These are phyloP conservation scores for Crinitomyces ghanaensis DNA, from an alignment of 805 yeast species.

Conservation along the genomic window DNA sequence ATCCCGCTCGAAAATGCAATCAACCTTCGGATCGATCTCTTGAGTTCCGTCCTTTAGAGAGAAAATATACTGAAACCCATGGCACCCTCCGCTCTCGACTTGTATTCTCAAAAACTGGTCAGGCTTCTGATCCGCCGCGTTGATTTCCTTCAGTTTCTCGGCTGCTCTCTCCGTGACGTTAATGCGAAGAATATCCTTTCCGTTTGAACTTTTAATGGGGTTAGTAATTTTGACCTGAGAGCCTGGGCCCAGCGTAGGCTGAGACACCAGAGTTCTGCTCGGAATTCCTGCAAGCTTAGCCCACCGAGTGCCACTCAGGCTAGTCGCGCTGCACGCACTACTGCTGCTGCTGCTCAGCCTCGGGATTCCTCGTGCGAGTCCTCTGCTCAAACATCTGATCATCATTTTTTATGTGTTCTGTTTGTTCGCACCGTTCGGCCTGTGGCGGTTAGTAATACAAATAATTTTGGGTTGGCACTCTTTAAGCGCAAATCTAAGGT, in stretches of 20 bases:
- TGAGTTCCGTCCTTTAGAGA: slow-evolving; percentile 37
- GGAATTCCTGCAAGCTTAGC: too few species aligned
- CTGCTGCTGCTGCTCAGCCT: too few species aligned
- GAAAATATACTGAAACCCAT: slow-evolving; percentile 87
- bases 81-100: slow-evolving; percentile 97
- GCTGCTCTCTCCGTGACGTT: slow-evolving; percentile 31
- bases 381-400: too few species aligned
- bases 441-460: too few species aligned
- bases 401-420: too few species aligned
- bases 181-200: slow-evolving; percentile 27
- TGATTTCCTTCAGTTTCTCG: slow-evolving; percentile 40
- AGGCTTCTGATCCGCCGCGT: slow-evolving; percentile 42
- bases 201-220: slow-evolving; percentile 24
- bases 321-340: too few species aligned
- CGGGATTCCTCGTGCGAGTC: too few species aligned
- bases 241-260: slow-evolving; percentile 15
- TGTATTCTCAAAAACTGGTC: slow-evolving; percentile 55
- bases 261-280: slow-evolving; percentile 3
- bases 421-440: too few species aligned
- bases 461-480: too few species aligned
- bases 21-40: slow-evolving; percentile 24
- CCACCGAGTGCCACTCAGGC: too few species aligned
- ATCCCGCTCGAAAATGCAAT: slow-evolving; percentile 48
- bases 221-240: slow-evolving; percentile 18
- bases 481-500: too few species aligned